Percentiles rank a stretch among this genome's conserved stretches.
Evolutionary conservation across 805 yeast genomes (phyloP).

Genomic region (Cyberlindnera amylophila): DNA sequence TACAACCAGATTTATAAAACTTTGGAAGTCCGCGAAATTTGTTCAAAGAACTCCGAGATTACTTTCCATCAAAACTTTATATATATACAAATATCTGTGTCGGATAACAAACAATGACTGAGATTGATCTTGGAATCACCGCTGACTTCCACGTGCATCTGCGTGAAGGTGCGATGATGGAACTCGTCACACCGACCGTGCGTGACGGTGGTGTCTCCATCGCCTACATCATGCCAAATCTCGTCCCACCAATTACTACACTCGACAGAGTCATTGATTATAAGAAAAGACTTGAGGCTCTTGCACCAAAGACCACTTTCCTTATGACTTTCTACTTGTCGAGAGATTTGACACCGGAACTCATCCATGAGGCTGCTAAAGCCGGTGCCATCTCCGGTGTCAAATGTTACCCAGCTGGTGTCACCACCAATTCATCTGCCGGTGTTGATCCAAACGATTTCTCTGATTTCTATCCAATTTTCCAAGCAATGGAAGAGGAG

Average conservation of each 20-base stretch:
- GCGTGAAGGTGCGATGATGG: conserved; percentile 92
- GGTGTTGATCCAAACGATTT: conserved; percentile 96
- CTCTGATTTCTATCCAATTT: conserved; percentile 81
- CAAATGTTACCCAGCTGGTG: conserved; percentile 98
- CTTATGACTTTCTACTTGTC: conserved; percentile 87
- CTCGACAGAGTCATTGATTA: conserved; percentile 69
- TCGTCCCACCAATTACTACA: conserved; percentile 87
- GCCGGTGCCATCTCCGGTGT: conserved; percentile 75
- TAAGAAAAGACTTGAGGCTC: conserved; percentile 53
- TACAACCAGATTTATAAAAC: no score
- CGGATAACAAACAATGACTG: no score
- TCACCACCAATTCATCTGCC: conserved; percentile 89
- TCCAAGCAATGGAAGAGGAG: conserved; percentile 80
- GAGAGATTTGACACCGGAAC: conserved; percentile 77
- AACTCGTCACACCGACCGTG: conserved; percentile 84
- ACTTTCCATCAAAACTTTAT: no score
- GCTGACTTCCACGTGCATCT: conserved; percentile 97
- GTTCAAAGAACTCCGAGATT: no score
- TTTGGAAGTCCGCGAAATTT: no score
- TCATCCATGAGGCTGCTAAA: conserved; percentile 74
- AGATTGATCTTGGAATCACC: conserved; percentile 57
- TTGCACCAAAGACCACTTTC: conserved; percentile 82
- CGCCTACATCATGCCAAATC: conserved; percentile 94
- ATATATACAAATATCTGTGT: no score
- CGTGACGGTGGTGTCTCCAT: conserved; percentile 87